Evolutionary conservation across 108 stramenopile species (phyloP).

Genomic region (Pseudonitzschia pungens): DNA sequence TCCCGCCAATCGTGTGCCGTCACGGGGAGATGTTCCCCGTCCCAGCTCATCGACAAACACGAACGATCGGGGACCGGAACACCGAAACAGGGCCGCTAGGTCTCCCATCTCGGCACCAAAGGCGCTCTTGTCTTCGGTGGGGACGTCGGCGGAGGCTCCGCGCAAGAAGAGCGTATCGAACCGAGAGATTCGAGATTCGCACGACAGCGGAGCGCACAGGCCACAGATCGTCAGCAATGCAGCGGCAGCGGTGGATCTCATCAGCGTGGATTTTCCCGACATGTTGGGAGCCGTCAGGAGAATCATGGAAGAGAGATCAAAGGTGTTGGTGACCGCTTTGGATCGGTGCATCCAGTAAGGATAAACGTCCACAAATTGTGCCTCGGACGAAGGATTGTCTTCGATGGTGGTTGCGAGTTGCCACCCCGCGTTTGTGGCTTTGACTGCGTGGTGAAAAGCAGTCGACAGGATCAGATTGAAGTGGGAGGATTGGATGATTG

Average conservation of each 20-base stretch:
- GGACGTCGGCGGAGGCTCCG: slow-evolving; percentile 90
- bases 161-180: slow-evolving; percentile 91
- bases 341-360: slow-evolving; percentile 87
- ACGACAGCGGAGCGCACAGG: slow-evolving; percentile 73
- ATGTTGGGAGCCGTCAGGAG: slow-evolving; percentile 97
- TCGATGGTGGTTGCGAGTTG: slow-evolving; percentile 52
- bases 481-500: slow-evolving; percentile 75
- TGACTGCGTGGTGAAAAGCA: slow-evolving; percentile 73
- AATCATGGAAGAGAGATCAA: slow-evolving; percentile 73
- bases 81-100: slow-evolving; percentile 82
- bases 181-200: slow-evolving; percentile 57
- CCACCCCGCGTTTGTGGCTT: slow-evolving; percentile 71
- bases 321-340: slow-evolving; percentile 67
- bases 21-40: slow-evolving; percentile 89
- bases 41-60: slow-evolving; percentile 97
- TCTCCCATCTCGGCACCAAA: slow-evolving; percentile 97
- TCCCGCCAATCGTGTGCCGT: slow-evolving; percentile 84
- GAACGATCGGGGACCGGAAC: slow-evolving; percentile 70
- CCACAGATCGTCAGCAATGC: slow-evolving; percentile 84
- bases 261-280: slow-evolving; percentile 93
- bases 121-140: slow-evolving; percentile 88
- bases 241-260: slow-evolving; percentile 90
- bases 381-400: slow-evolving; percentile 21
- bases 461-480: slow-evolving; percentile 76
- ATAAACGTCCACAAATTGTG: slow-evolving; percentile 59